Base-by-base conservation (phyloP, 805 yeast species). In the Hagleromyces aurorensis region DNA sequence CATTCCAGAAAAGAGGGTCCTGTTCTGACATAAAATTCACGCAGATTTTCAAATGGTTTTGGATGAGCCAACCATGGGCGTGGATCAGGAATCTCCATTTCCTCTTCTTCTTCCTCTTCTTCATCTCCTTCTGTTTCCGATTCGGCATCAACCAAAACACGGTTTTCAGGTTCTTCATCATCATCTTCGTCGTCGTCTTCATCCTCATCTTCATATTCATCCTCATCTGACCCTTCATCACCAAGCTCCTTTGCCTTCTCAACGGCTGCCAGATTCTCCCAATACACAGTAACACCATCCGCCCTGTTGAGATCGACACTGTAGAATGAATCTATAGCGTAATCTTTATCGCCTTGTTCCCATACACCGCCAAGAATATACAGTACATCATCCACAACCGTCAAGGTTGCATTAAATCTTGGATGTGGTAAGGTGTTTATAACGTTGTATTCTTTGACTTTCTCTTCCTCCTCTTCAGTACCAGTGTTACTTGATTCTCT, bases 1-100 rank as follows among this genome's bases (percentile, higher is more conserved):
- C 97, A 89, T 52, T 85, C 85, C 45, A 89, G 67, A 59, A 89
- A 89, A 16, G 75, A 72, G 4, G 89, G 78, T 34, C 94, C 93
- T 1, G 94, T 75, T 49, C 95, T 78, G 13, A 79, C 62, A 55
- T 91, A 89, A 61, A 89, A 89, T 2, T 73, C 77, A 43, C 95
- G 75, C 37, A 89, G 64, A 2, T 73, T 61, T 61, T 89, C 97
- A 48, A 89, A 91, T 5, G 95, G 78, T 50, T 87, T 86, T 19
- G 98, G 98, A 54, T 87, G 96, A 27, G 97, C 96, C 32, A 89
- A 67, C 94, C 95, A 89, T 11, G 98, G 96, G 53, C 94, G 73
- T 25, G 79, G 81, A 57, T 89, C 98, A 11, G 94, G 94, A 43
- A 78, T 71, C 40, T 75, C 83, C 25, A 74, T 76, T 37, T 71